Evolutionary conservation across 257 asterid species (phyloP), one percentile per base, ranked within the genome.

Genomic region (Echites panduratus): DNA sequence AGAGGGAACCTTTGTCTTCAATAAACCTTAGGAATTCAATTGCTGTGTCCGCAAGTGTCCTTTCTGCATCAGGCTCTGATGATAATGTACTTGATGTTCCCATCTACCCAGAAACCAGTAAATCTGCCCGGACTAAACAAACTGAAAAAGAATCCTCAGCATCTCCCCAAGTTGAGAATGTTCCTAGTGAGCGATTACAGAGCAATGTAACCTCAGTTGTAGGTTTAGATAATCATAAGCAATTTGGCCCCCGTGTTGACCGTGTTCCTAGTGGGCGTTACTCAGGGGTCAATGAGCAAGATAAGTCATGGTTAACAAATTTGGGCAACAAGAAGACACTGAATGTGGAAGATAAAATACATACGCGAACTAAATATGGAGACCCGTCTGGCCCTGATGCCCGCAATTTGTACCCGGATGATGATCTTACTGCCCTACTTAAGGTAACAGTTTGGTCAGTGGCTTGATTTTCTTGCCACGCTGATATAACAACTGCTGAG

Each of bases 1-100:
- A 73, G 78, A 82, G 63, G 74, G 85, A 82, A 62, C 69, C 82
- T 12, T 29, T 68, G 66, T 74, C 85, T 9, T 70, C 81, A 53
- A 40, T 73, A 70, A 77, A 68, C 57, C 64, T 76, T 63, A 71
- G 83, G 29, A 76, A 62, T 59, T 78, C 83, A 35, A 52, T 69
- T 47, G 76, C 79, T 56, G 1, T 76, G 63, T 63, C 85, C 73
- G 65, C 81, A 40, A 38, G 71, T 44, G n/a, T 59, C 17, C 73
- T 62, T 13, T 26, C 70, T 57, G 71, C 66, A 27, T 49, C 76
- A 40, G 47, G 74, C 47, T 62, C 68, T 64, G 85, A 74, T 35
- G 82, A 74, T 5, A 68, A 66, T 14, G 53, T 67, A 43, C 40
- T 22, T 19, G 70, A 43, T 48, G 75, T 59, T 67, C 70, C 47